A percentile compares a stretch with the other conserved stretches of the same genome.
These are phyloP conservation scores for Ulvella scutata DNA, from an alignment of 139 green algal species.

Conservation along the genomic window DNA sequence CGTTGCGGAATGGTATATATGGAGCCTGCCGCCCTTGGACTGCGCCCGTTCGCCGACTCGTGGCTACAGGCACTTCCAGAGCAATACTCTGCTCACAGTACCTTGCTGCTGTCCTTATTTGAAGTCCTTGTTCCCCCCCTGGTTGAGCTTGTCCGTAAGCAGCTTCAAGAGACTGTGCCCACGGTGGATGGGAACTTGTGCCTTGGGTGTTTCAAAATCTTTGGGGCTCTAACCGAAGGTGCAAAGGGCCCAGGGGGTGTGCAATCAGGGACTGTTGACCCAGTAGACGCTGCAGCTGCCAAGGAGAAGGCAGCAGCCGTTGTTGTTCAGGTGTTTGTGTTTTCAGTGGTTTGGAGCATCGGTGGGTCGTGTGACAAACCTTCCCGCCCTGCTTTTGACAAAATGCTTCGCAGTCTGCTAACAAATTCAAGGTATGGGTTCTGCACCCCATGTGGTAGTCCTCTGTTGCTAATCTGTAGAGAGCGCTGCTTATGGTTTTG, in stretches of 20 bases:
- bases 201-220: slow-evolving; percentile 45
- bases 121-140: slow-evolving; percentile 35
- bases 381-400: slow-evolving; percentile 37
- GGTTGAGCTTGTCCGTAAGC: slow-evolving; percentile 40
- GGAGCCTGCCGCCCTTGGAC: slow-evolving; percentile 48
- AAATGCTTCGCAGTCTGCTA: slow-evolving; percentile 21
- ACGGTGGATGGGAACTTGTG: slow-evolving; percentile 55
- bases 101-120: slow-evolving; percentile 33
- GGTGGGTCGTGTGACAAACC: slow-evolving; percentile 49
- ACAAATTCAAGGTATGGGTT: neutral
- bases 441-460: no score
- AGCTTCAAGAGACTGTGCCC: slow-evolving; percentile 52
- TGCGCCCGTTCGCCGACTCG: slow-evolving; percentile 40
- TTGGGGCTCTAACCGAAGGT: slow-evolving; percentile 35
- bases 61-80: slow-evolving; percentile 42
- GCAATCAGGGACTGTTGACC: no score
- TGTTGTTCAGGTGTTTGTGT: slow-evolving; percentile 29
- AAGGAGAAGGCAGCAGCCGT: neutral
- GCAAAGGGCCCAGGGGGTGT: neutral
- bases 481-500: no score
- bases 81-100: slow-evolving; percentile 7
- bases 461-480: no score
- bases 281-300: neutral
- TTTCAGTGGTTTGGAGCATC: slow-evolving; percentile 56
- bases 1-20: slow-evolving; percentile 76